These are phyloP conservation scores for Penicillium paneum DNA, from an alignment of 2,329 filamentous ascomycete species.

Conservation along the genomic window DNA sequence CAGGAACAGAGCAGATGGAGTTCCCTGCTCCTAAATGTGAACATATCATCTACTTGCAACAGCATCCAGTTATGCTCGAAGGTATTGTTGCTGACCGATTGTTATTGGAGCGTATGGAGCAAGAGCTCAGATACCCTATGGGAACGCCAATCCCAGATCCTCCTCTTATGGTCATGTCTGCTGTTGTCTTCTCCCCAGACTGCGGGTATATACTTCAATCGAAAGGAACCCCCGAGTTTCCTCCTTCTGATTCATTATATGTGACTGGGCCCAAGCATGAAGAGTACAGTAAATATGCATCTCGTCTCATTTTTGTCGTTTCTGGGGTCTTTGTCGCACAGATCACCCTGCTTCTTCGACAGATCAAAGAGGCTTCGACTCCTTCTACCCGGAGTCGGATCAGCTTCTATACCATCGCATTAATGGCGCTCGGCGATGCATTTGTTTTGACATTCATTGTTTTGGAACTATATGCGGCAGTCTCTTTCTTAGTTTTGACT, in stretches of 20 bases:
- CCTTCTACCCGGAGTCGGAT: slow-evolving; percentile 62
- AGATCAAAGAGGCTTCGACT: slow-evolving; percentile 63
- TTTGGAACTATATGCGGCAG: slow-evolving; percentile 54
- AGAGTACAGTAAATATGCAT: slow-evolving; percentile 51
- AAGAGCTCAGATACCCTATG: slow-evolving; percentile 58
- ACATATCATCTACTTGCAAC: slow-evolving; percentile 79
- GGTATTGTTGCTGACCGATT: slow-evolving; percentile 30
- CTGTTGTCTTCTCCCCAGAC: slow-evolving; percentile 62
- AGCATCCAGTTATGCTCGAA: slow-evolving; percentile 41
- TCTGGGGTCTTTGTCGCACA: slow-evolving; percentile 51
- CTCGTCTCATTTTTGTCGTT: slow-evolving; percentile 54
- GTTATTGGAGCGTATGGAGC: slow-evolving; percentile 53
- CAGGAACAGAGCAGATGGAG: slow-evolving; percentile 48
- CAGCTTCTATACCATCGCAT: slow-evolving; percentile 62
- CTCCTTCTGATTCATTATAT: slow-evolving; percentile 52
- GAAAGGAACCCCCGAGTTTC: slow-evolving; percentile 55
- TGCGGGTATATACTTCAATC: slow-evolving; percentile 64
- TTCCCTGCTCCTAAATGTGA: slow-evolving; percentile 75
- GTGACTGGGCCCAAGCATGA: slow-evolving; percentile 58
- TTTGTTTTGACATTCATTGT: slow-evolving; percentile 57
- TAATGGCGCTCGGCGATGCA: slow-evolving; percentile 61
- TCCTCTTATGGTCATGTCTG: slow-evolving; percentile 56
- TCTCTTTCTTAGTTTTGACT: slow-evolving; percentile 55
- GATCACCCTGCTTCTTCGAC: slow-evolving; percentile 56
- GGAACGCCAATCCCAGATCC: slow-evolving; percentile 53